Percentiles rank a stretch among this genome's conserved stretches.
phyloP scores from a whole-genome alignment of 148 eudicot genomes.

The Rhododendron griersonianum region DNA sequence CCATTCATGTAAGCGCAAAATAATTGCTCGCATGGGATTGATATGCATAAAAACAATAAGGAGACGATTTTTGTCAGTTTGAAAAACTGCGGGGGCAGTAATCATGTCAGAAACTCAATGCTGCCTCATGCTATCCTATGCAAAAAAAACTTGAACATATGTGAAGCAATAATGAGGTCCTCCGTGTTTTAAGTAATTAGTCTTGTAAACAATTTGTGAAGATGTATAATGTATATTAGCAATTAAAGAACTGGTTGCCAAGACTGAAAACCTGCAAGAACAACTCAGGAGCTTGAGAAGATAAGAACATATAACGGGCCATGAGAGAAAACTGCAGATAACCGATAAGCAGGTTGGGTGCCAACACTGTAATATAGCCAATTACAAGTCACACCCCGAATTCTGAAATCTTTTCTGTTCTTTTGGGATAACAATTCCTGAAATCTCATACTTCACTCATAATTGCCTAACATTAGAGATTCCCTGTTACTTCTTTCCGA shows the following conservation, averaged over 20 bases:
- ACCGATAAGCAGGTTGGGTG: background rate
- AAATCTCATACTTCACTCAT: background rate
- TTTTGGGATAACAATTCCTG: background rate
- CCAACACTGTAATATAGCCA: background rate
- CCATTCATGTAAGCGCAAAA: background rate
- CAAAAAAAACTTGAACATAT: background rate
- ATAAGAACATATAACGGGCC: background rate
- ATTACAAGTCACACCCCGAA: background rate
- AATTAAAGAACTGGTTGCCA: background rate
- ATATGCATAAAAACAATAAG: background rate
- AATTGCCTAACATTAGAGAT: background rate
- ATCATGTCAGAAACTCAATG: conserved; percentile 1
- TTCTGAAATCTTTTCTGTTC: background rate
- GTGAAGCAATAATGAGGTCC: too few species aligned
- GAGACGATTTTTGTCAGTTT: background rate
- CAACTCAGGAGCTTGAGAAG: background rate
- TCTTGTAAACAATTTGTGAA: background rate
- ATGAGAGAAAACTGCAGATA: background rate
- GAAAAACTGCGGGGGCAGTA: background rate
- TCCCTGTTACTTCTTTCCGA: background rate
- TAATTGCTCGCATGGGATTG: background rate
- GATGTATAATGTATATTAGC: too few species aligned
- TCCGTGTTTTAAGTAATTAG: background rate
- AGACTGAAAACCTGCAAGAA: background rate
- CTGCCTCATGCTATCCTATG: background rate